These are phyloP conservation scores for Cyclocybe aegerita DNA, from an alignment of 768 basidiomycete genomes.

Conservation along the genomic window DNA sequence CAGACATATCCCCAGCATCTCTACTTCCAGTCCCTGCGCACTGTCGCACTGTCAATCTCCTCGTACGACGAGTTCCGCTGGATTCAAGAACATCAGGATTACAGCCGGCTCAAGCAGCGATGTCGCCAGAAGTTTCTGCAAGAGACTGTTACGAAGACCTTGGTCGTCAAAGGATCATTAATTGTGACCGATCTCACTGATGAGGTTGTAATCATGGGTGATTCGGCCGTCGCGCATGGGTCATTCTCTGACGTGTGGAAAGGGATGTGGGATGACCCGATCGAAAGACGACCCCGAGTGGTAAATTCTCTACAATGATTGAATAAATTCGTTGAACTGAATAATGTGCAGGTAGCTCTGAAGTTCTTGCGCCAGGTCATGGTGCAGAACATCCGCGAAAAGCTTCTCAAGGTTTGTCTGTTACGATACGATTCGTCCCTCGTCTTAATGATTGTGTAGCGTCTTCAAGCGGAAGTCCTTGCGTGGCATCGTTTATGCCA, in stretches of 20 bases:
- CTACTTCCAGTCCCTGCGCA: constrained; percentile 53
- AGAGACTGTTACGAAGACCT: constrained; percentile 55
- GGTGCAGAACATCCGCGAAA: constrained; percentile 50
- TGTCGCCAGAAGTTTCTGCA: constrained; percentile 56
- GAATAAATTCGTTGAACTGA: neutral
- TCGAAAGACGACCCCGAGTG: constrained; percentile 34
- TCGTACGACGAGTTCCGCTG: constrained; percentile 60
- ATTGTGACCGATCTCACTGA: constrained; percentile 56
- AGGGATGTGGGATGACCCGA: constrained; percentile 50
- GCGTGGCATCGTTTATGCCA: constrained; percentile 62
- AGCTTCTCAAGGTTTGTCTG: constrained; percentile 44
- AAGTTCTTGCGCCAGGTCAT: constrained; percentile 56
- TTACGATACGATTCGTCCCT: neutral
- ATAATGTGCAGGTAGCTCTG: constrained; percentile 45
- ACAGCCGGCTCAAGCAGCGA: constrained; percentile 52
- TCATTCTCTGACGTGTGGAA: constrained; percentile 66
- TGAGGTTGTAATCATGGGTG: constrained; percentile 46
- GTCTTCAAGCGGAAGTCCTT: constrained; percentile 53
- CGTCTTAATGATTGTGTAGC: constrained; percentile 29
- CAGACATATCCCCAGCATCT: constrained; percentile 49
- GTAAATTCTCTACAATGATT: constrained; percentile 20
- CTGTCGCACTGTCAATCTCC: constrained; percentile 50
- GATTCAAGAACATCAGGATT: constrained; percentile 54
- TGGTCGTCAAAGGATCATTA: constrained; percentile 49
- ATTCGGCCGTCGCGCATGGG: constrained; percentile 49